Evolutionary conservation across 2,329 filamentous ascomycete species (phyloP), one percentile per base, ranked within the genome.

Genomic region (Dothistroma septosporum): DNA sequence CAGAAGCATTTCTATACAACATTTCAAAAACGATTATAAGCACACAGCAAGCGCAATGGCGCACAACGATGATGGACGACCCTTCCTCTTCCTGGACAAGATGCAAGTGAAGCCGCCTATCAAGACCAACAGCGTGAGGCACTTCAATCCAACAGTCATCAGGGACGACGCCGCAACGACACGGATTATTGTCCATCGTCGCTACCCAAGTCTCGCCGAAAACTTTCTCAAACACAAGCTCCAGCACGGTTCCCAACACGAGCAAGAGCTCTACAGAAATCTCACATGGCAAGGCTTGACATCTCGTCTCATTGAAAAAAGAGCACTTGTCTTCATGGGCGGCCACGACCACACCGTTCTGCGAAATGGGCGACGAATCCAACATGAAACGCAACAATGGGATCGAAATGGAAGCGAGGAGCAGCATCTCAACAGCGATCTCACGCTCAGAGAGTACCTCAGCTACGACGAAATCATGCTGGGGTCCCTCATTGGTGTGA

Each of bases 391-490:
- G 14, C 7, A 32, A 35, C 63, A 72, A 52, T 73, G 71, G 71
- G 71, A 73, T 56, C 66, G 68, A 11, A 68, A 68, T 28, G 70
- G 69, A 2, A 70, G 65, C 1, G 33, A 49, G 6, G 35, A 53
- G 5, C 65, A 73, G 52, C 31, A 64, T 28, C 35, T 59, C 47
- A 69, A 72, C 54, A 62, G 31, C 22, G 54, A 60, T 35, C 32
- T 60, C 53, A 44, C 21, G 12, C 60, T 74, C 19, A 59, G 68
- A 4, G 60, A 70, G 8, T 74, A 73, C 58, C 64, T 74, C 10
- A 68, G 62, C 41, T 74, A 74, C 58, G 72, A 74, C 53, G 73
- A 74, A 50, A 73, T 74, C 31, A 71, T 74, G 70, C 66, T 74
- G 4, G 60, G 66, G 4, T 68, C 66, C 7, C 59, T 74, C 19